These are phyloP conservation scores for Xanthoconium separans DNA, from an alignment of 1,284 basidiomycete species.

Conservation along the genomic window DNA sequence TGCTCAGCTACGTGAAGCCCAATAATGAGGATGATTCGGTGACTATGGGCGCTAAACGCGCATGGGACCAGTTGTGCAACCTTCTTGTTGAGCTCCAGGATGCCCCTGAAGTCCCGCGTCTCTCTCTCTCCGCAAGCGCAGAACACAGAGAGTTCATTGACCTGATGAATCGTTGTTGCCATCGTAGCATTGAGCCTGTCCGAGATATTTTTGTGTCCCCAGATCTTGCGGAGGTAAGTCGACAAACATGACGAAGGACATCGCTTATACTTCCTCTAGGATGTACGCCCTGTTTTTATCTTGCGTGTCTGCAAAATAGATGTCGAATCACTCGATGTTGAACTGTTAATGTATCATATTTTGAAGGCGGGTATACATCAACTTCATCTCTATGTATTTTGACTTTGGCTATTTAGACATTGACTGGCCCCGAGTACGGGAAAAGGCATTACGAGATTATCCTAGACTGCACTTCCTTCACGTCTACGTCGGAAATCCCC, in stretches of 20 bases:
- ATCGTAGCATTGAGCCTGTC: conserved; percentile 62
- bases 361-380: conserved; percentile 56
- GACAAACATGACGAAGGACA: conserved; percentile 9
- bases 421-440: conserved; percentile 44
- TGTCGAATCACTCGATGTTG: conserved; percentile 83
- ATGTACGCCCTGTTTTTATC: conserved; percentile 56
- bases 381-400: background rate
- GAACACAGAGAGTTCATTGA: conserved; percentile 64
- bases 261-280: conserved; percentile 37
- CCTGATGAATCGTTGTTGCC: conserved; percentile 68
- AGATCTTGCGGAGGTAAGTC: conserved; percentile 46
- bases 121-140: conserved; percentile 48
- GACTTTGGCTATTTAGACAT: conserved; percentile 30
- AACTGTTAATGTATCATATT: conserved; percentile 80
- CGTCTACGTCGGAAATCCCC: conserved; percentile 75
- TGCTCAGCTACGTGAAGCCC: conserved; percentile 70
- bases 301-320: conserved; percentile 68
- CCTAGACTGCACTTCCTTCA: conserved; percentile 81
- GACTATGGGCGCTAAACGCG: conserved; percentile 64
- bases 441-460: conserved; percentile 69
- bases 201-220: conserved; percentile 70
- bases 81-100: conserved; percentile 77
- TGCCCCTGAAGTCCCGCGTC: conserved; percentile 62
- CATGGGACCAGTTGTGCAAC: conserved; percentile 75
- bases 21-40: conserved; percentile 57